A percentile compares a stretch with the other conserved stretches of the same genome.
Conservation (phyloP, 768 basidiomycete species). For the Mycena maculata region DNA sequence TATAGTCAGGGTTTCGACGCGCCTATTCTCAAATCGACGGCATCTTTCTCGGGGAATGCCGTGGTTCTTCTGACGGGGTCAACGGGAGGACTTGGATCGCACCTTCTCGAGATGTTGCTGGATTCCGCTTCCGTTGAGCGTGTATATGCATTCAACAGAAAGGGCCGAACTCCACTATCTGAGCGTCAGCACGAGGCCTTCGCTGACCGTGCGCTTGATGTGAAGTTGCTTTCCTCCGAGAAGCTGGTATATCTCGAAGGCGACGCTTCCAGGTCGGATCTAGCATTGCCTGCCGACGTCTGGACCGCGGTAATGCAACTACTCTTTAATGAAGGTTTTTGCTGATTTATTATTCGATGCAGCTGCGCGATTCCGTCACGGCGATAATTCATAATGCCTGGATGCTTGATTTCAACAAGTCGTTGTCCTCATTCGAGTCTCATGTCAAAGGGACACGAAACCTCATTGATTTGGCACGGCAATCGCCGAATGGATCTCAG, state of each 20-base stretch:
- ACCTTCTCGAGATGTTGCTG: constrained; percentile 45
- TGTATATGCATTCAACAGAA: too few relatives aligned
- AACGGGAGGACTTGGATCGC: constrained; percentile 55
- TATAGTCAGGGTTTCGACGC: constrained; percentile 20
- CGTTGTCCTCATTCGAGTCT: too few relatives aligned
- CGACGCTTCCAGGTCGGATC: constrained; percentile 41
- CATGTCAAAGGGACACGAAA: constrained; percentile 54
- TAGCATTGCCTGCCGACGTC: constrained; percentile 42
- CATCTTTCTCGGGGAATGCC: constrained; percentile 2
- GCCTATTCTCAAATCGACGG: background rate
- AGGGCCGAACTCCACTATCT: too few relatives aligned
- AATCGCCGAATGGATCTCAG: background rate
- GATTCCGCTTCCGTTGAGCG: too few relatives aligned
- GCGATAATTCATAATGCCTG: constrained; percentile 60
- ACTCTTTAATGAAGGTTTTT: background rate
- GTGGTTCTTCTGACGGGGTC: constrained; percentile 55
- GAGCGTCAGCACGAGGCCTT: too few relatives aligned
- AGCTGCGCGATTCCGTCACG: constrained; percentile 47
- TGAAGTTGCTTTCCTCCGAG: constrained; percentile 39
- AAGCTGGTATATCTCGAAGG: constrained; percentile 54
- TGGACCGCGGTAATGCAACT: constrained; percentile 45
- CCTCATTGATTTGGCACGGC: constrained; percentile 40
- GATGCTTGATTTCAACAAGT: constrained; percentile 60
- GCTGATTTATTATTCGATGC: background rate
- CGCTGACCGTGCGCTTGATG: constrained; percentile 46